Evolutionary conservation across 352 stramenopile species (phyloP), one percentile per base, ranked within the genome.

Genomic region (Phytopythium chamaehyphon): DNA sequence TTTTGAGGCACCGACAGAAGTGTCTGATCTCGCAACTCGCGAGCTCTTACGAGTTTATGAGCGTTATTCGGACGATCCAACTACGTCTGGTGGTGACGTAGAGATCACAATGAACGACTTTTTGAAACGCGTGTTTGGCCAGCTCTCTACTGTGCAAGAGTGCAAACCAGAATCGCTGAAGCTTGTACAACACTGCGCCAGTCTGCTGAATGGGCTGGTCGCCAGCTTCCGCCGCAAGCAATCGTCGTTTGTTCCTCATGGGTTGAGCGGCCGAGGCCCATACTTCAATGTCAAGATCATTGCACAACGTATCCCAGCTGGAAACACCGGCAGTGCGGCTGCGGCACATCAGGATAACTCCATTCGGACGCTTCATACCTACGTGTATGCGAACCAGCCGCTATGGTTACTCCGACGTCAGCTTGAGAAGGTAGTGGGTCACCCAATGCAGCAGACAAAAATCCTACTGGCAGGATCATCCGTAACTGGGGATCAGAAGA

Each of bases 41-140:
- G 83, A 95, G 52, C 54, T 95, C 18, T 64, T 95, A 48, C 73
- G 81, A 24, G 83, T 92, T 19, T 95, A 95, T 62, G 75, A 85
- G 33, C 71, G 74, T 16, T 82, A 82, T 8, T 78, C 65, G 8
- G 60, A 71, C 6, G 50, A 48, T 7, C 24, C 59, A 36, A 58
- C 35, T 43, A 53, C 64, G 33, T 64, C 64, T 37, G 68, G 75
- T n/a, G 56, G 66, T 8, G 61, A 61, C 10, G 57, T 73, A 6
- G 68, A 65, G 21, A 46, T 50, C 19, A 73, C 64, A 23, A 57
- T 83, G 22, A 86, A 88, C 57, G 83, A 95, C 63, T 95, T 93
- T 51, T 56, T 95, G 35, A 64, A 88, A 21, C 80, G 83, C 37
- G 80, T 91, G 38, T 90, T 93, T 65, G 68, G 71, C 24, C 82